Evolutionary conservation across 495 filamentous ascomycete species (phyloP), one percentile per base, ranked within the genome.

Genomic region (Lasiosphaeria ovina): DNA sequence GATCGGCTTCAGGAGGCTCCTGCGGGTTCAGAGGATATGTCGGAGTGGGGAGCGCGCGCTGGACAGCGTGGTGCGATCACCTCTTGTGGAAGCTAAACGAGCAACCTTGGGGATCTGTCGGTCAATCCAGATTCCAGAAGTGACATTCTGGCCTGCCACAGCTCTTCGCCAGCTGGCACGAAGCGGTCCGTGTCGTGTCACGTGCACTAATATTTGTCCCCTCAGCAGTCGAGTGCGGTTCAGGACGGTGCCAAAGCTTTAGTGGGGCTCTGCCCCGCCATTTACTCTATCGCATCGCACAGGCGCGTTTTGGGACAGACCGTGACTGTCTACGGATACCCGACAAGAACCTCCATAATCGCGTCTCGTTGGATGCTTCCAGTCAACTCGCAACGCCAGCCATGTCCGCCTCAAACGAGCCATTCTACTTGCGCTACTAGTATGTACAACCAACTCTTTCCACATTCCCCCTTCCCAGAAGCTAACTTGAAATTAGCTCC

Each of bases 401-500:
- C 63, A 76, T 76, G 74, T 63, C 72, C 36, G 66, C 68, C 55
- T 55, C 66, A 55, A 69, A 68, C 71, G 94, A 98, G 63, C 86
- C 87, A 12, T 99, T 99, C 74, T 99, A 99, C 72, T 76, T 99
- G 56, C 87, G 94, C 66, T 99, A 99, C 81, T 98, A 98, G 92
- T 96, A 88, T 58, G 80, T 70, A 34, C n/a, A 24, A 11, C 4
- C 1, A 3, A 8, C 6, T 52, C 9, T 35, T 12, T 49, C 36
- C 6, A 31, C 3, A 17, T 45, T 12, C 6, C n/a, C 3, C 3
- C 5, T 4, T 8, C 1, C 1, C 6, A 0, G 32, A 38, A 35
- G 54, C 66, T 70, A 58, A 70, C 75, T 75, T 71, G 42, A 61
- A 66, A 66, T 71, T 73, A 96, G 92, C 82, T 97, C 94, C 66